Percentiles rank a stretch among this genome's conserved stretches.
phyloP scores from a whole-genome alignment of 2,329 filamentous ascomycete species.

The Neofusicoccum sp. region DNA sequence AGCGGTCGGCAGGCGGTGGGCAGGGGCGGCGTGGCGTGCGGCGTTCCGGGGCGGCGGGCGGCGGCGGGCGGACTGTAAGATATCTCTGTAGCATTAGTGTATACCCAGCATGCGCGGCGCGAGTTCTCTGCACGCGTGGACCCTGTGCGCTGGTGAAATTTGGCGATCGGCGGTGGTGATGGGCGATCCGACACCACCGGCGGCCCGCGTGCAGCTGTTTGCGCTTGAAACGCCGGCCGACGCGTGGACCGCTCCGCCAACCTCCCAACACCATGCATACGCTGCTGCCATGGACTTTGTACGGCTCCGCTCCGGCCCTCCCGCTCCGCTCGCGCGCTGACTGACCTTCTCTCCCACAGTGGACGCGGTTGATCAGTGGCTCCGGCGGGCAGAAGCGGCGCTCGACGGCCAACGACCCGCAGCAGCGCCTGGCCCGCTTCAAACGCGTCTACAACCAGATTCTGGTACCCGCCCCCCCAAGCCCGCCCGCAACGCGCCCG shows the following conservation, averaged over 20 bases:
- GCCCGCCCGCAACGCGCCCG: neutral
- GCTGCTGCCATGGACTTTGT: constrained; percentile 25
- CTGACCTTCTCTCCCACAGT: constrained; percentile 44
- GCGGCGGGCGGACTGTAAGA: neutral
- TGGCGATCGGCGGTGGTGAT: neutral
- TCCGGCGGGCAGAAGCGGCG: constrained; percentile 53
- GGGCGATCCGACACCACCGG: constrained; percentile 15
- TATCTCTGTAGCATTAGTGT: neutral
- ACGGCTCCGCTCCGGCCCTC: neutral
- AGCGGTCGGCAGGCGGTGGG: neutral
- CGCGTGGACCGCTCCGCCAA: constrained; percentile 17
- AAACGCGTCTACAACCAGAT: constrained; percentile 63
- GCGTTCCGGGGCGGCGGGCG: neutral
- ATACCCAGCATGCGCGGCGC: constrained; percentile 2
- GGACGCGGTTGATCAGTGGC: constrained; percentile 64
- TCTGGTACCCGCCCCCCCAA: constrained; percentile 44
- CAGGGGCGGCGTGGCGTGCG: neutral
- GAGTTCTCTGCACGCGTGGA: neutral
- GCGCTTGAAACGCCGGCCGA: constrained; percentile 22
- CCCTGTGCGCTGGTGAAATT: neutral
- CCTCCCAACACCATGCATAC: constrained; percentile 21
- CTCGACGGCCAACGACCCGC: constrained; percentile 55
- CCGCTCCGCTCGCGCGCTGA: neutral
- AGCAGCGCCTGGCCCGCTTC: constrained; percentile 64
- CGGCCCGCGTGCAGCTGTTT: constrained; percentile 15